Conservation (phyloP, 192 early-diverging fungal species). For the Coemansia biformis region DNA sequence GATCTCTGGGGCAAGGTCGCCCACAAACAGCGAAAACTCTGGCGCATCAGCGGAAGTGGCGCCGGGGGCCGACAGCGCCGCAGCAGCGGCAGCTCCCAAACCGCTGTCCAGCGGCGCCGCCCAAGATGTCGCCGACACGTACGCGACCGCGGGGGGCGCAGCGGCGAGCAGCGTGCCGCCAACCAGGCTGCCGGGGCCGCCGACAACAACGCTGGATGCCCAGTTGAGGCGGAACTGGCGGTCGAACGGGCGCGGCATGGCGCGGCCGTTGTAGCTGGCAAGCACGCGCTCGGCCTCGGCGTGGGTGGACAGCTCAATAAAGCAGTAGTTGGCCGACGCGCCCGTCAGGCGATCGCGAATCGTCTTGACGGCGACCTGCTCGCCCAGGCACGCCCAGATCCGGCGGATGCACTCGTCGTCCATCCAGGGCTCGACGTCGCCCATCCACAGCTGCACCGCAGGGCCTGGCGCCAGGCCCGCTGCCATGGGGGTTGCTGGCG, state of each 20-base stretch:
- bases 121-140: too few species aligned
- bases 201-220: slow-evolving; percentile 77
- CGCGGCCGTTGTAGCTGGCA: slow-evolving; percentile 65
- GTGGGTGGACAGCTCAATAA: slow-evolving; percentile 74
- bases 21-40: slow-evolving; percentile 93
- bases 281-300: slow-evolving; percentile 69
- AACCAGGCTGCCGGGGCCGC: slow-evolving; percentile 10
- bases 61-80: too few species aligned
- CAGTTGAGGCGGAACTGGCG: slow-evolving; percentile 89
- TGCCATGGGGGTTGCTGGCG: too few species aligned
- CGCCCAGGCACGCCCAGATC: slow-evolving; percentile 79
- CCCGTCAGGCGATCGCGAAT: slow-evolving; percentile 88
- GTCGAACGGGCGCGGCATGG: slow-evolving; percentile 74
- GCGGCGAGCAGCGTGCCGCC: too few species aligned
- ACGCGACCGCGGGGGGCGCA: too few species aligned
- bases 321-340: slow-evolving; percentile 82
- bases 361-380: slow-evolving; percentile 86
- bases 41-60: too few species aligned
- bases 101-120: slow-evolving; percentile 1
- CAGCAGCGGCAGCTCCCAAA: not conserved
- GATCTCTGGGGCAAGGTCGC: slow-evolving; percentile 87
- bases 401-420: slow-evolving; percentile 85
- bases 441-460: slow-evolving; percentile 81
- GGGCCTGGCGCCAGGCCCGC: too few species aligned
- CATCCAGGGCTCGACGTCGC: slow-evolving; percentile 97